Base-by-base conservation (phyloP, 1,284 basidiomycete genomes). In the Paramarasmius palmivorus region DNA sequence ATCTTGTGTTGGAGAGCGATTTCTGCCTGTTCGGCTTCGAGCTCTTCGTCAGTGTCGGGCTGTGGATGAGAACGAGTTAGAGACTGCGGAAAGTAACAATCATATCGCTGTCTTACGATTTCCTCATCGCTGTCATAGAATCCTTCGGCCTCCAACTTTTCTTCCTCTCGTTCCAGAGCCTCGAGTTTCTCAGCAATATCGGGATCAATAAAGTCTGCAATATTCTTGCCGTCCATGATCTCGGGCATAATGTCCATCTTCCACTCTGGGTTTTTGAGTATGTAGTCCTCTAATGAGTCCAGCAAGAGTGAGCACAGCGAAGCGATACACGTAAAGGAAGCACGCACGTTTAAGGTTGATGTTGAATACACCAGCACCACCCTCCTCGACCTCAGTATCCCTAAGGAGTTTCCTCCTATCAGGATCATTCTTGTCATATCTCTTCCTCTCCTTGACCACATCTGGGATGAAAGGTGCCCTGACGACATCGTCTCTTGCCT, bases 161-260 rank as follows among this genome's bases (percentile, higher is more conserved):
- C 96, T 73, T 99, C 96, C 69, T 99, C 96, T 36, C 92, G 85
- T 75, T 99, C 97, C 51, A 99, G 85, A 9, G 94, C 96, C 68
- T 98, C 96, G 55, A 99, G 86, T 73, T 93, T 95, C 73, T 95
- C 94, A 38, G 87, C 86, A 61, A 99, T 99, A 67, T 99, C 97
- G n/a, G 95, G 92, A 71, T 99, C 97, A 72, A 99, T 92, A 64
- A 99, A 99, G 79, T 99, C 96, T 37, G 95, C 95, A 53, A 99
- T 77, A 76, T 99, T 99, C 84, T 98, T 98, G 74, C 96, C 97
- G 61, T 98, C 86, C 85, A 93, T 86, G 66, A 99, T 92, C 73
- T 99, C 97, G 25, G 96, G 97, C 22, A 99, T 92, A 61, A 86
- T 82, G 68, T 99, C 96, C 76, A 88, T 82, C 76, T 98, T 99